Evolutionary conservation across 441 rosid genomes (phyloP).

Genomic region (Euphorbia corollata): DNA sequence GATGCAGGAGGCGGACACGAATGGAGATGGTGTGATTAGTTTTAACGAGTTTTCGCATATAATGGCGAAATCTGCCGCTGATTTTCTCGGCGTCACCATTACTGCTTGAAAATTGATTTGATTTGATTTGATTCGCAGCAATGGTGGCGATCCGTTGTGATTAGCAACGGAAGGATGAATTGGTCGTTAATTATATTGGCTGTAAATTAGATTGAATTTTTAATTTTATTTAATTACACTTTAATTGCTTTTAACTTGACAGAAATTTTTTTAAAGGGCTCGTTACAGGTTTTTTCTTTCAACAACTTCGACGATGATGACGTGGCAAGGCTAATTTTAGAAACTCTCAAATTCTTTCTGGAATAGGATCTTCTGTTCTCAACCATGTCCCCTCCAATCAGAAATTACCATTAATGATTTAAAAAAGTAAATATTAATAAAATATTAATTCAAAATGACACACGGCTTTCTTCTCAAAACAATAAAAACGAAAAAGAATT

Average conservation of each 20-base stretch:
- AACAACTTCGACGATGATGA: no score
- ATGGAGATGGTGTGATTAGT: conserved; percentile 79
- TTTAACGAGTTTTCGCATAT: conserved; percentile 70
- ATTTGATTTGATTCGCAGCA: not conserved
- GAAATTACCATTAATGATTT: no score
- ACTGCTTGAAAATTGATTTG: not conserved
- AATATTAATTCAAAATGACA: no score
- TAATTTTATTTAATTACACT: not conserved
- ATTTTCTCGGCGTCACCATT: conserved; percentile 49
- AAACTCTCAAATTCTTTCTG: no score
- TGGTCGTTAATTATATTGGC: not conserved
- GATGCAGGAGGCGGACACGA: conserved; percentile 83
- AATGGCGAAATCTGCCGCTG: conserved; percentile 72
- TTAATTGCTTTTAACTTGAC: not conserved
- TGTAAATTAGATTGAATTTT: not conserved
- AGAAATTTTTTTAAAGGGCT: no score
- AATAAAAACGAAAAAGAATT: not conserved
- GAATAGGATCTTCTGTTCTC: no score
- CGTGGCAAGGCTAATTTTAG: no score
- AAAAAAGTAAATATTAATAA: no score
- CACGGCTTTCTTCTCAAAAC: no score
- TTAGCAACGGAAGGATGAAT: not conserved
- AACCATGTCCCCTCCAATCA: no score
- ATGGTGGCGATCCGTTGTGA: not conserved
- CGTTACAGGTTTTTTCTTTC: no score